These are phyloP conservation scores for Gryganskiella cystojenkinii DNA, from an alignment of 192 early-diverging fungal species.

Conservation along the genomic window DNA sequence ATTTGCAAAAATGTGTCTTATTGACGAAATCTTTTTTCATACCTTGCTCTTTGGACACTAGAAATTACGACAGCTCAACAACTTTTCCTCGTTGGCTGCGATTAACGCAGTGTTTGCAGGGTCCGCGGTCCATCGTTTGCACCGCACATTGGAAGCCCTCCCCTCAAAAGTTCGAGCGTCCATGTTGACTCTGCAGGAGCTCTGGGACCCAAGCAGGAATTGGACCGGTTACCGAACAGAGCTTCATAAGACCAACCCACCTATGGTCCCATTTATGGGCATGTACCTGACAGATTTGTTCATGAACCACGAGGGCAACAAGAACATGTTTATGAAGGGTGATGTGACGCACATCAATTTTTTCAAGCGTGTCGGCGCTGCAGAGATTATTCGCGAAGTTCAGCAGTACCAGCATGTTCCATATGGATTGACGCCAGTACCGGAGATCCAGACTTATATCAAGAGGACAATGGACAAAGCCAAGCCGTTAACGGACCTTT, in stretches of 20 bases:
- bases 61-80: slow-evolving; percentile 87
- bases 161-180: slow-evolving; percentile 66
- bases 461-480: slow-evolving; percentile 72
- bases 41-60: slow-evolving; percentile 21
- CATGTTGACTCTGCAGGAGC: slow-evolving; percentile 71
- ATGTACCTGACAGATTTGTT: slow-evolving; percentile 92
- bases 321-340: slow-evolving; percentile 72
- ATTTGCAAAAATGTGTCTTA: neutral
- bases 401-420: slow-evolving; percentile 92
- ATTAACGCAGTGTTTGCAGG: slow-evolving; percentile 91
- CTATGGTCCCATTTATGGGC: slow-evolving; percentile 84
- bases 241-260: slow-evolving; percentile 85
- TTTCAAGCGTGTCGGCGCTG: slow-evolving; percentile 88
- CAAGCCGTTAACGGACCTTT: slow-evolving; percentile 79
- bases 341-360: slow-evolving; percentile 88
- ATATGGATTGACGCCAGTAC: slow-evolving; percentile 81
- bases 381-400: slow-evolving; percentile 91
- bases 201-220: slow-evolving; percentile 89
- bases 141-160: slow-evolving; percentile 88
- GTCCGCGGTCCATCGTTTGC: slow-evolving; percentile 88
- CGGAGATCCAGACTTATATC: slow-evolving; percentile 89
- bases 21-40: neutral
- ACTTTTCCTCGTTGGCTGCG: slow-evolving; percentile 94
- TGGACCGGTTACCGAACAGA: slow-evolving; percentile 86
- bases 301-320: slow-evolving; percentile 95